These are phyloP conservation scores for Apiotrichum akiyoshidainum DNA, from an alignment of 1,284 basidiomycete genomes.

Conservation along the genomic window DNA sequence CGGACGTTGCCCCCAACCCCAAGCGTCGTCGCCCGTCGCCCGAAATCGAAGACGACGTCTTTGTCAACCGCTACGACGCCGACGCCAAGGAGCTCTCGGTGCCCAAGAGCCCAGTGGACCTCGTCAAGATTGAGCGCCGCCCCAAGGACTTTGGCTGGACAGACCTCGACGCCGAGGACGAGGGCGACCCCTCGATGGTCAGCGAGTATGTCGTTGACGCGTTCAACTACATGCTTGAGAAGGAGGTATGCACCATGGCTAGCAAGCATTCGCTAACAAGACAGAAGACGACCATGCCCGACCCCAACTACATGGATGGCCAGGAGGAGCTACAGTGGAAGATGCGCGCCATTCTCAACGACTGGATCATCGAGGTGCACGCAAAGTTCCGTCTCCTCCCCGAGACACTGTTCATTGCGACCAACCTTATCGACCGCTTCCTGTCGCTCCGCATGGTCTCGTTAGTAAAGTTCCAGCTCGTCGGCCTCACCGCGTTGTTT, in stretches of 20 bases:
- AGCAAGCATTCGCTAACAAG: slow-evolving; percentile 47
- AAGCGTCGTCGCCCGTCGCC: slow-evolving; percentile 43
- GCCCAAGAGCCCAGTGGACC: neutral
- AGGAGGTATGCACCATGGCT: slow-evolving; percentile 56
- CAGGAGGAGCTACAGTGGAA: slow-evolving; percentile 90
- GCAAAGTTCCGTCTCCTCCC: slow-evolving; percentile 88
- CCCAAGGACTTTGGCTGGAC: slow-evolving; percentile 62
- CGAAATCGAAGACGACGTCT: slow-evolving; percentile 32
- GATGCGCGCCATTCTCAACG: slow-evolving; percentile 90
- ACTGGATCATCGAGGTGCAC: slow-evolving; percentile 98
- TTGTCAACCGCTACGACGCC: slow-evolving; percentile 36
- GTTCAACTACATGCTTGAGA: slow-evolving; percentile 81
- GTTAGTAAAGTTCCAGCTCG: slow-evolving; percentile 88
- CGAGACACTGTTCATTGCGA: slow-evolving; percentile 90
- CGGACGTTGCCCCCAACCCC: slow-evolving; percentile 29
- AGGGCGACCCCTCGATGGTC: slow-evolving; percentile 94
- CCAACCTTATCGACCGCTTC: slow-evolving; percentile 97
- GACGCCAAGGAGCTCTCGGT: slow-evolving; percentile 34
- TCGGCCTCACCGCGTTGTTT: slow-evolving; percentile 91
- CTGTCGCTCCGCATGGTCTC: slow-evolving; percentile 85
- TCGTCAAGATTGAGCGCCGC: slow-evolving; percentile 10
- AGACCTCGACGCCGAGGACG: slow-evolving; percentile 88
- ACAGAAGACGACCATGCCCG: slow-evolving; percentile 76
- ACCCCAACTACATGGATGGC: slow-evolving; percentile 82
- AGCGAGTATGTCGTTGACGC: slow-evolving; percentile 94